Base-by-base conservation (phyloP, 352 stramenopile genomes). In the Phytopythium vexans region DNA sequence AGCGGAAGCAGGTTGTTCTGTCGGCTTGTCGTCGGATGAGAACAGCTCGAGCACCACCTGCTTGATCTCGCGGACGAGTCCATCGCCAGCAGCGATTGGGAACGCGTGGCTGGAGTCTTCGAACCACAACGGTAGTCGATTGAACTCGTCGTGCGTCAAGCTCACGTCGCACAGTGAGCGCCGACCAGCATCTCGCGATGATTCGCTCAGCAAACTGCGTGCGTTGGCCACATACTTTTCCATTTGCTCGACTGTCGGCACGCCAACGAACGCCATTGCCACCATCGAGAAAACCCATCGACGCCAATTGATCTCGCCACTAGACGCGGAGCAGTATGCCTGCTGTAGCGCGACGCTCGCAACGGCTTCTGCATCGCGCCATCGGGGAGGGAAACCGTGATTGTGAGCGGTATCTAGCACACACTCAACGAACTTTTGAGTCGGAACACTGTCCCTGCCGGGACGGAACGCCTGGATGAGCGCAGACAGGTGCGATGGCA, bases 71-170 rank as follows among this genome's bases (percentile, higher is more conserved):
- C 39, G 40, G 3, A 49, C 14, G 4, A 58, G 36, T n/a, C n/a
- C n/a, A n/a, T n/a, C n/a, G n/a, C n/a, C n/a, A n/a, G n/a, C n/a
- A n/a, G n/a, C n/a, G n/a, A n/a, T n/a, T n/a, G n/a, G n/a, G n/a
- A n/a, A n/a, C n/a, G n/a, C n/a, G n/a, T n/a, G n/a, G n/a, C n/a
- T n/a, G 14, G 41, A 45, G 33, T 49, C 16, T 15, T 81, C 64
- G 50, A 79, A 83, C 74, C 77, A 86, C 27, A 82, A 48, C 10
- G 64, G 72, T 1, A 82, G 46, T 1, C 58, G 48, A 15, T 32
- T 12, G 46, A 88, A 88, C 9, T 68, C 47, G 6, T 45, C 36
- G 12, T 31, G 42, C 10, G 57, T 58, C 10, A 77, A 10, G 15
- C 39, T 8, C 15, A 64, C 21, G n/a, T 54, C 49, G 37, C 15